Evolutionary conservation across 202 grass and related monocot species (phyloP), one percentile per base, ranked within the genome.

Genomic region (Cymbopogon flexuosus): DNA sequence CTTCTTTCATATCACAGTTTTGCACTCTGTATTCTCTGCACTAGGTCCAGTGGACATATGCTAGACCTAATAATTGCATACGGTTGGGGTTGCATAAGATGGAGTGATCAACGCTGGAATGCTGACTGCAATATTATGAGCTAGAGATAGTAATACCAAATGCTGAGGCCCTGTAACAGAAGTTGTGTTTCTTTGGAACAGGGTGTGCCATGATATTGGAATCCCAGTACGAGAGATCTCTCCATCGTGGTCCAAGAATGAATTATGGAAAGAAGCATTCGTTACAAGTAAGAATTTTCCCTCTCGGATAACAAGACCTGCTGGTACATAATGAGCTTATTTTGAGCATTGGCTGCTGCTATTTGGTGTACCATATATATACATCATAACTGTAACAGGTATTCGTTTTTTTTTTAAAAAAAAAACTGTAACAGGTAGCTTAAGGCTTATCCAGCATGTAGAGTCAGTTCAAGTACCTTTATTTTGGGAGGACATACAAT

Each of bases 381-480:
- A 69, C 79, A 18, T 4, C 19, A 36, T 69, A 73, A 13, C 47
- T 73, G 61, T 63, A 79, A 31, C 70, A 97, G 94, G 92, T 89
- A 93, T n/a, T n/a, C n/a, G n/a, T n/a, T n/a, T n/a, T n/a, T n/a
- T n/a, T n/a, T n/a, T n/a, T n/a, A n/a, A n/a, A n/a, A n/a, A n/a
- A n/a, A n/a, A n/a, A 73, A 13, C 47, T 73, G 61, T 63, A 79
- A 31, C 70, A 97, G 94, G 92, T 89, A 93, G 94, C 73, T 87
- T 97, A 86, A 92, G 94, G 83, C 73, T 97, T 81, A 75, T 97
- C 70, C 94, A 97, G 74, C 88, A 97, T 79, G 92, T 92, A 36
- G 94, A 91, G 46, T 90, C 76, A 61, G 73, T 94, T 90, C 86
- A 91, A 79, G 84, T 74, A 72, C 88, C 94, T 82, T 69, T 15